Evolutionary conservation across 495 filamentous ascomycete species (phyloP).

Genomic region (Collariella sp.): DNA sequence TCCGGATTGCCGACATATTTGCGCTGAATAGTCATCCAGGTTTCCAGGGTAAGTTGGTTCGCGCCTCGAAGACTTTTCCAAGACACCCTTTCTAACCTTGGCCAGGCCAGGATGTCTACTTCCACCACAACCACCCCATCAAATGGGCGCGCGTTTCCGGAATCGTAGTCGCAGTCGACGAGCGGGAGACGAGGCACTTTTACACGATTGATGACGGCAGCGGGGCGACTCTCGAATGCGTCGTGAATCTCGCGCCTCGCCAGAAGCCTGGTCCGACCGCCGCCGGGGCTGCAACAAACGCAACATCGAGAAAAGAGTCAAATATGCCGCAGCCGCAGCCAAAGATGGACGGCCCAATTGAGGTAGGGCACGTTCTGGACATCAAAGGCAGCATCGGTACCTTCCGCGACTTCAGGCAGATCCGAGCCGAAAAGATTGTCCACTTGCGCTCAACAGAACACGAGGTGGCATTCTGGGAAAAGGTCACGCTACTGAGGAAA

Average conservation of each 20-base stretch:
- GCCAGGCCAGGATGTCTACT: slow-evolving; percentile 63
- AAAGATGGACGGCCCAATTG: slow-evolving; percentile 34
- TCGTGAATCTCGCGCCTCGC: slow-evolving; percentile 14
- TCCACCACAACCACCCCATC: slow-evolving; percentile 82
- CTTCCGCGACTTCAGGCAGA: slow-evolving; percentile 56
- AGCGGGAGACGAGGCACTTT: slow-evolving; percentile 49
- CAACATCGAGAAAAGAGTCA: background rate
- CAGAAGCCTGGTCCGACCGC: slow-evolving; percentile 10
- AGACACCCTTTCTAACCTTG: background rate
- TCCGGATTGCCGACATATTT: slow-evolving; percentile 62
- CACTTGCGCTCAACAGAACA: slow-evolving; percentile 55
- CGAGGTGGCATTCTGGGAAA: slow-evolving; percentile 70
- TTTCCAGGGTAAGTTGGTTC: slow-evolving; percentile 55
- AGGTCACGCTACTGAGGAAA: slow-evolving; percentile 51
- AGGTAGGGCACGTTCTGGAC: slow-evolving; percentile 63
- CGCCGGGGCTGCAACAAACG: slow-evolving; percentile 5
- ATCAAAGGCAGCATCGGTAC: slow-evolving; percentile 62
- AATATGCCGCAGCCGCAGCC: background rate
- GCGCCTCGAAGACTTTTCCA: background rate
- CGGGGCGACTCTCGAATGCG: slow-evolving; percentile 61
- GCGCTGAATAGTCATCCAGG: slow-evolving; percentile 47
- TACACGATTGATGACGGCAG: slow-evolving; percentile 81
- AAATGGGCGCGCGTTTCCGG: slow-evolving; percentile 75
- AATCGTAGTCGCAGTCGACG: slow-evolving; percentile 66
- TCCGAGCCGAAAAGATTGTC: slow-evolving; percentile 59